Conservation (phyloP, 2,329 filamentous ascomycete species). For the Corniculantispora saksenae region DNA sequence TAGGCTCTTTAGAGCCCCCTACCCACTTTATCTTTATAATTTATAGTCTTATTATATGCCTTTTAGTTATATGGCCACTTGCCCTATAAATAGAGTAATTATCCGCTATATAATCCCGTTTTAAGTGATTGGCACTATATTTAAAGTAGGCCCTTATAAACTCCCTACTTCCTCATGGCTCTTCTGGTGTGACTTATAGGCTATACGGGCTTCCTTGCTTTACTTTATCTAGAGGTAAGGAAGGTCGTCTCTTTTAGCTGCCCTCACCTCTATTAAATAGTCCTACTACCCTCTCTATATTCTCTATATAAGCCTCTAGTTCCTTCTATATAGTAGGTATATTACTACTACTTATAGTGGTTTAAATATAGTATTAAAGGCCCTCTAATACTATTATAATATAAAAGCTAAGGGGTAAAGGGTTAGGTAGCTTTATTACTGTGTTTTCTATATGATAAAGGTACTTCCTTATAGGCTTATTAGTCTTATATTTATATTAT, state of each 20-base stretch:
- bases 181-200: too few species aligned
- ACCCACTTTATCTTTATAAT: neutral
- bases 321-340: constrained; percentile 3
- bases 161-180: neutral
- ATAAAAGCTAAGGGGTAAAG: too few species aligned
- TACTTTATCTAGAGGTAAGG: too few species aligned
- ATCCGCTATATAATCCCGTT: neutral
- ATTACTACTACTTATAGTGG: neutral
- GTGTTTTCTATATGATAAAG: too few species aligned
- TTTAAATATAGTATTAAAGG: neutral
- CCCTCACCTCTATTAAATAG: neutral
- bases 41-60: neutral
- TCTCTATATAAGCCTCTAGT: neutral
- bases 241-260: too few species aligned
- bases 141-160: constrained; percentile 1
- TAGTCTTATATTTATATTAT: too few species aligned
- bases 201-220: too few species aligned
- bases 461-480: too few species aligned
- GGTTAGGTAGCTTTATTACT: too few species aligned
- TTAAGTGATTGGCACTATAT: neutral
- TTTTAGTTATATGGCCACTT: neutral
- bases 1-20: neutral
- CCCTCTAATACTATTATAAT: too few species aligned
- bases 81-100: neutral
- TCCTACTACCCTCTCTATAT: neutral